Base-by-base conservation (phyloP, 2,329 filamentous ascomycete genomes). In the Trichoderma atroviride region DNA sequence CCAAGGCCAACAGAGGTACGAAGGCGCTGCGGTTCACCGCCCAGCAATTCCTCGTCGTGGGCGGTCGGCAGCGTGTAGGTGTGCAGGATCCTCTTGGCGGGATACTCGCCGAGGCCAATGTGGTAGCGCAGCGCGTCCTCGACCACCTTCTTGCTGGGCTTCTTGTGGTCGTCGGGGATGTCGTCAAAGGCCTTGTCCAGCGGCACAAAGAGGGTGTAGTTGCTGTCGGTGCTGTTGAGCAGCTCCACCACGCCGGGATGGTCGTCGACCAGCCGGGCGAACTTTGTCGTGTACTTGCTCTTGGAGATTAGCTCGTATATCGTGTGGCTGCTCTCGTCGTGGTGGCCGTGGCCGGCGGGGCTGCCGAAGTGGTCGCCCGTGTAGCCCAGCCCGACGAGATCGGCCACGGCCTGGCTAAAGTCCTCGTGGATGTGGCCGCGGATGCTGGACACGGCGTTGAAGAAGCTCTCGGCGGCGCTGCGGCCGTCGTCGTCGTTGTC, bases 141-240 rank as follows among this genome's bases (percentile, higher is more conserved):
- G 71, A 96, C 78, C 57, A 89, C 80, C 74, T 95, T 89, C 79
- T 93, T 90, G 69, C 86, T 85, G 5, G 89, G 90, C 80, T 92
- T 89, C 72, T 84, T 78, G 67, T 82, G 75, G 78, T 84, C 76
- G 24, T 84, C 75, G 2, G 85, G 86, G 29, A 89, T 79, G 73
- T 86, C 82, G 71, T 91, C 87, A 74, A 97, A 95, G 0, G 93
- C 93, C 61, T 85, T 82, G 77, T 97, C 88, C 1, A 87, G 89
- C 0, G 94, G 94, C 2, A 92, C 91, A 75, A 97, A 96, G 62
- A 96, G 80, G 0, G 94, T 97, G 76, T 91, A 88, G 79, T 95
- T 94, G 27, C 87, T 83, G 43, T 86, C 81, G 1, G 92, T 95
- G 75, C 87, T 87, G 80, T 96, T 96, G 33, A 97, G 86, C 4